A percentile compares a stretch with the other conserved stretches of the same genome.
These are phyloP conservation scores for Saturnispora kantuleensis DNA, from an alignment of 805 yeast genomes.

Conservation along the genomic window DNA sequence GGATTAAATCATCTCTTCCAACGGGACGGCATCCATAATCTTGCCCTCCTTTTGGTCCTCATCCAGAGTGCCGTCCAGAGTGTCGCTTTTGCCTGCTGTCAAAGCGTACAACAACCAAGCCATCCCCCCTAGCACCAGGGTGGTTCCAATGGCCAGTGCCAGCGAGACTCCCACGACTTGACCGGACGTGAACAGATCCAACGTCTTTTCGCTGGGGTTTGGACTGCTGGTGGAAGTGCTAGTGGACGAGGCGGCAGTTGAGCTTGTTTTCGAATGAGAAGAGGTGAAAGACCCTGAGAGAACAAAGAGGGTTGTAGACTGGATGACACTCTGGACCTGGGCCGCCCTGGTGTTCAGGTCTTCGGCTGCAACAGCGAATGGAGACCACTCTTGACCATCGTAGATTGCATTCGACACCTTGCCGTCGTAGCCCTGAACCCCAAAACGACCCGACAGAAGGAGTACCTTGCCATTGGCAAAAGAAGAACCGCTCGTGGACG, in stretches of 20 bases:
- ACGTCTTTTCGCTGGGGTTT: background rate
- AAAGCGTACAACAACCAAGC: constrained; percentile 30
- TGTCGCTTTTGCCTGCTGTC: constrained; percentile 26
- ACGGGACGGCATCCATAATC: constrained; percentile 55
- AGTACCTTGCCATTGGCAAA: constrained; percentile 38
- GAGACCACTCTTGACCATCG: constrained; percentile 61
- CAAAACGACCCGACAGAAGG: constrained; percentile 48
- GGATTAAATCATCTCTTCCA: constrained; percentile 17
- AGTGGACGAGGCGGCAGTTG: constrained; percentile 8
- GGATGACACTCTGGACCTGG: constrained; percentile 23
- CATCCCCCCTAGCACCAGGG: constrained; percentile 29
- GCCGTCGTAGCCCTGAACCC: constrained; percentile 39
- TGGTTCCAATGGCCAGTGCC: constrained; percentile 53
- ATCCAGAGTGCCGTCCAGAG: constrained; percentile 30
- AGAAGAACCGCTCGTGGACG: constrained; percentile 26
- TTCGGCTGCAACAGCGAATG: constrained; percentile 41
- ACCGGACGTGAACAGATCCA: constrained; percentile 36
- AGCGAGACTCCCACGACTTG: constrained; percentile 60
- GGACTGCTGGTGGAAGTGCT: constrained; percentile 8
- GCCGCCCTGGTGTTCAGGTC: constrained; percentile 20
- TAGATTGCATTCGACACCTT: constrained; percentile 49
- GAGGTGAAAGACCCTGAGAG: constrained; percentile 24
- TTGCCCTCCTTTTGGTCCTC: constrained; percentile 41
- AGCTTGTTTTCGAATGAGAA: constrained; percentile 13
- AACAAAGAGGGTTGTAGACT: constrained; percentile 30